Conservation (phyloP, 768 basidiomycete genomes). For the Kwoniella mangroviensis region DNA sequence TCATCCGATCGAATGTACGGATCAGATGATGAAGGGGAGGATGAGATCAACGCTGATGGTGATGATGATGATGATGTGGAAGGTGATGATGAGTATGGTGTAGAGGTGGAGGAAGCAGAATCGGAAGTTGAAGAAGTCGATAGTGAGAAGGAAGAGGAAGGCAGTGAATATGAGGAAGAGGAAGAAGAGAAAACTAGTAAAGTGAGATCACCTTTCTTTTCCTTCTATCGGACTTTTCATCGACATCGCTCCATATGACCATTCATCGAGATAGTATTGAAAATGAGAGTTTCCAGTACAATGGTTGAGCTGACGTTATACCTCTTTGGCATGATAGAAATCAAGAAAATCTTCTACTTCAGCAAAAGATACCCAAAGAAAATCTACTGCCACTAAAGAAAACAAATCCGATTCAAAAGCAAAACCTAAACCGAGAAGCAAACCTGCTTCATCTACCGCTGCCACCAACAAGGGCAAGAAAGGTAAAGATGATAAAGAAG, state of each 20-base stretch:
- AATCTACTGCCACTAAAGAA: background rate
- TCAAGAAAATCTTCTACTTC: background rate
- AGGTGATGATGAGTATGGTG: conserved; percentile 9
- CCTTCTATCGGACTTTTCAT: background rate
- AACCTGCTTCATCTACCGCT: background rate
- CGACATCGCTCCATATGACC: too few relatives aligned
- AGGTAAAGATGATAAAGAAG: background rate
- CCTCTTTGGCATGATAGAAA: background rate
- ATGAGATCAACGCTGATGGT: background rate
- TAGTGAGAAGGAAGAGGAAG: conserved; percentile 3
- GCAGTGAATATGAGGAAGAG: background rate
- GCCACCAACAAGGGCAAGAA: background rate
- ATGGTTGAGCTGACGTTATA: background rate
- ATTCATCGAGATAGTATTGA: too few relatives aligned
- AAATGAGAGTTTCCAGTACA: too few relatives aligned
- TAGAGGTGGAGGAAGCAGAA: background rate
- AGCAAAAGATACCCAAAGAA: background rate
- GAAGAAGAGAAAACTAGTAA: too few relatives aligned
- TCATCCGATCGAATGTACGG: conserved; percentile 12
- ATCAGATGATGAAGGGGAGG: conserved; percentile 16
- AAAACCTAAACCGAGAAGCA: background rate
- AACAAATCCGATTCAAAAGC: background rate
- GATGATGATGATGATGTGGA: conserved; percentile 15
- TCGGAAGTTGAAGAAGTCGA: background rate
- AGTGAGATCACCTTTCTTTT: background rate